A percentile compares a stretch with the other conserved stretches of the same genome.
Conservation (phyloP, 2,329 filamentous ascomycete species). For the Tolypocladium nubicola region DNA sequence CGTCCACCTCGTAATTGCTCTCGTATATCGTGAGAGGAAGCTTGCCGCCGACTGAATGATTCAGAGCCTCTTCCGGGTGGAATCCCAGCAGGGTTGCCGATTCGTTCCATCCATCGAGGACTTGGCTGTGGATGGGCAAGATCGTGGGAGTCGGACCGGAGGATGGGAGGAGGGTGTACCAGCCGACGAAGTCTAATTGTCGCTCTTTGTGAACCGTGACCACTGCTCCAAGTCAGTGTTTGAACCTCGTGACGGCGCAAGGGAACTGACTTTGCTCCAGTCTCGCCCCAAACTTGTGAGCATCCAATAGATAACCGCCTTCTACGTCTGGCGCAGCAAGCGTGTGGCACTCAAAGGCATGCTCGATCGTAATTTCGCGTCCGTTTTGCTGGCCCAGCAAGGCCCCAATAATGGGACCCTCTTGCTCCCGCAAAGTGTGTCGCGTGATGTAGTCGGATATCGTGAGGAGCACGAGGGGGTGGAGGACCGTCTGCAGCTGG, state of each 20-base stretch:
- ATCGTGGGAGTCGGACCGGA: conserved; percentile 60
- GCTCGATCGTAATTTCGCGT: conserved; percentile 80
- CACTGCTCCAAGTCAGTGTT: conserved; percentile 41
- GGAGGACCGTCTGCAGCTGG: conserved; percentile 74
- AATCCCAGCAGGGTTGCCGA: conserved; percentile 82
- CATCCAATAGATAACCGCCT: conserved; percentile 52
- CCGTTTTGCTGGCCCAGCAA: conserved; percentile 90
- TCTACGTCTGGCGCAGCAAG: conserved; percentile 30
- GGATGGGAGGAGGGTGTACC: conserved; percentile 71
- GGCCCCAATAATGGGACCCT: conserved; percentile 71
- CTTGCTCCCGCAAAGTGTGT: conserved; percentile 67
- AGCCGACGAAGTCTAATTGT: conserved; percentile 77
- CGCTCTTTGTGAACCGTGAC: conserved; percentile 80
- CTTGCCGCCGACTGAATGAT: conserved; percentile 57
- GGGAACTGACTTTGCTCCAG: conserved; percentile 65
- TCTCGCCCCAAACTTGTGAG: conserved; percentile 63
- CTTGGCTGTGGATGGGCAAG: conserved; percentile 67
- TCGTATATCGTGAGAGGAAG: conserved; percentile 90
- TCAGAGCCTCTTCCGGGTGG: conserved; percentile 53
- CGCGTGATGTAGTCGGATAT: conserved; percentile 96
- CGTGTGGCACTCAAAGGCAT: conserved; percentile 77
- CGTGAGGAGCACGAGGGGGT: conserved; percentile 88
- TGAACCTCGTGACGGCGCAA: not conserved
- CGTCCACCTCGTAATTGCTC: conserved; percentile 65
- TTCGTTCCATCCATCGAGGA: conserved; percentile 68